Conservation (phyloP, 1,284 basidiomycete genomes). For the Fomitopsis schrenkii region DNA sequence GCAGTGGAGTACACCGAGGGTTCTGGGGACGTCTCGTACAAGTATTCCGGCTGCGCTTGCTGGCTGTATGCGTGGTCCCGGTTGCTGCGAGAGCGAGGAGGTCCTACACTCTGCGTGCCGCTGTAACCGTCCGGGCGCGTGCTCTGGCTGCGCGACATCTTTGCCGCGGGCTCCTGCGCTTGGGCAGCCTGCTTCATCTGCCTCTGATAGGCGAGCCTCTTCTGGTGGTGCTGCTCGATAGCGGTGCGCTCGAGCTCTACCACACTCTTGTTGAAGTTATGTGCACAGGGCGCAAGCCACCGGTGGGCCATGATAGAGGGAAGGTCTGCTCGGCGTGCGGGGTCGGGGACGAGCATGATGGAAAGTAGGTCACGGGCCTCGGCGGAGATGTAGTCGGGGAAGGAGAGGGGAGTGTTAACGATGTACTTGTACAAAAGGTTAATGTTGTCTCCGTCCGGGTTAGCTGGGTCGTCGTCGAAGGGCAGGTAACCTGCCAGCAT, state of each 20-base stretch:
- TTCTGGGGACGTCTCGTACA: conserved; percentile 49
- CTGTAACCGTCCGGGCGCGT: conserved; percentile 39
- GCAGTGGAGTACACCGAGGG: conserved; percentile 39
- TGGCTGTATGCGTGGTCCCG: conserved; percentile 27
- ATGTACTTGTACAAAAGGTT: conserved; percentile 99
- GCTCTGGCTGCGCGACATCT: conserved; percentile 42
- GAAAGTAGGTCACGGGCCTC: conserved; percentile 73
- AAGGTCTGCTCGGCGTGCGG: conserved; percentile 71
- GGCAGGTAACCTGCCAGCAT: conserved; percentile 99
- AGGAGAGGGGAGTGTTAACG: conserved; percentile 91
- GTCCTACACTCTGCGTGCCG: conserved; percentile 21
- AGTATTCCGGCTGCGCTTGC: conserved; percentile 41
- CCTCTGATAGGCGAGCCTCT: conserved; percentile 75
- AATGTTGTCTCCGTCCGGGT: conserved; percentile 99
- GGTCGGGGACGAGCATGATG: conserved; percentile 87
- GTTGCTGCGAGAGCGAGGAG: conserved; percentile 25
- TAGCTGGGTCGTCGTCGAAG: conserved; percentile 99
- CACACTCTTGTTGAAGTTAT: conserved; percentile 67
- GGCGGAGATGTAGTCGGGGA: conserved; percentile 87
- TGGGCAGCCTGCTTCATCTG: conserved; percentile 54
- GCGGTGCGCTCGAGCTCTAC: conserved; percentile 79
- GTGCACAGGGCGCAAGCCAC: conserved; percentile 73
- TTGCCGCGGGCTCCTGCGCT: conserved; percentile 28
- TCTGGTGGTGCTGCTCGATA: conserved; percentile 82
- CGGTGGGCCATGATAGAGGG: conserved; percentile 76